phyloP scores from a whole-genome alignment of 2,329 filamentous ascomycete species.

The Scleromitrula shiraiana region DNA sequence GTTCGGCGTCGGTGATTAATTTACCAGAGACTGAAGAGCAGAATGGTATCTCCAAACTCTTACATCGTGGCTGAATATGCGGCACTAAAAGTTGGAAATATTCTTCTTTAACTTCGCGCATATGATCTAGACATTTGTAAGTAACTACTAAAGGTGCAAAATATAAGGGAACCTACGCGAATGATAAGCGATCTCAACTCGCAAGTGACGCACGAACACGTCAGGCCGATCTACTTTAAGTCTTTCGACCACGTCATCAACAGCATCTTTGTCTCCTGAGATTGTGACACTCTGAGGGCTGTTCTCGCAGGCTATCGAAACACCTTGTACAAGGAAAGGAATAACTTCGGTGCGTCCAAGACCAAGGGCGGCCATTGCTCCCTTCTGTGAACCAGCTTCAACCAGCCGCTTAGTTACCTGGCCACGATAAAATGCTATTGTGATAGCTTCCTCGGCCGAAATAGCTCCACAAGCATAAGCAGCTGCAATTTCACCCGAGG shows the following conservation, averaged over 20 bases:
- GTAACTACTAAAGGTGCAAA: neutral
- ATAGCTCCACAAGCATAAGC: constrained; percentile 35
- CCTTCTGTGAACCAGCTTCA: neutral
- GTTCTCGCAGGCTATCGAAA: neutral
- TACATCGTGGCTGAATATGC: neutral
- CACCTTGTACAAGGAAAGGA: neutral
- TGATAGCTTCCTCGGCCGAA: constrained; percentile 28
- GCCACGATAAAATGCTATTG: constrained; percentile 36
- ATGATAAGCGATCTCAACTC: constrained; percentile 37
- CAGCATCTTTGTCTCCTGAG: neutral
- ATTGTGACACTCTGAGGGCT: neutral
- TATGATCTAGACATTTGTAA: neutral
- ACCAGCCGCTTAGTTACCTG: too few species aligned
- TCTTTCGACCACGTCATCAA: neutral
- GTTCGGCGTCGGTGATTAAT: neutral
- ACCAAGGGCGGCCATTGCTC: neutral
- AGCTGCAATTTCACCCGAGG: constrained; percentile 36
- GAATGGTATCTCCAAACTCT: neutral
- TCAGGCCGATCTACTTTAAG: neutral
- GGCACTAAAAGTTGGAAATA: neutral
- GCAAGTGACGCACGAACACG: constrained; percentile 26
- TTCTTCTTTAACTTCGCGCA: neutral
- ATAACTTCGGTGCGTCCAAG: neutral
- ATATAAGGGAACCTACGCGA: constrained; percentile 25
- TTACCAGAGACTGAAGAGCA: neutral